phyloP scores from a whole-genome alignment of 441 rosid species.

The Euphorbia corollata region DNA sequence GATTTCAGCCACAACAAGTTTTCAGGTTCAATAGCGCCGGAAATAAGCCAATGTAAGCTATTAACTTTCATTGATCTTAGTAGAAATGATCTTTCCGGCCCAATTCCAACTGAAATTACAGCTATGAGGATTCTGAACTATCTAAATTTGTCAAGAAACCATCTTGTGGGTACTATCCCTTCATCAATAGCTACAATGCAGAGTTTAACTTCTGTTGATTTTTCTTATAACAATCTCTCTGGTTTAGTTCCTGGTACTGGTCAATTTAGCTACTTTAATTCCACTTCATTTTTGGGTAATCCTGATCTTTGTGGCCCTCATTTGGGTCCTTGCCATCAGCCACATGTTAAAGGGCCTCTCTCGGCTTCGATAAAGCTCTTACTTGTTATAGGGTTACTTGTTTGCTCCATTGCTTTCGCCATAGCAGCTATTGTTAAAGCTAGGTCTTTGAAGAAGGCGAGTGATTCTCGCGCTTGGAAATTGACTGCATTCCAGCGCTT shows the following conservation, averaged over 20 bases:
- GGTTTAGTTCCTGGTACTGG: slow-evolving; percentile 92
- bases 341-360: slow-evolving; percentile 57
- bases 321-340: slow-evolving; percentile 64
- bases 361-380: slow-evolving; percentile 86
- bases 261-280: slow-evolving; percentile 90
- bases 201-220: slow-evolving; percentile 90
- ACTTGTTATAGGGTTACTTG: slow-evolving; percentile 78
- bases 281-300: slow-evolving; percentile 86
- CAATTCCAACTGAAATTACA: slow-evolving; percentile 70
- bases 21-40: slow-evolving; percentile 57
- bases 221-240: slow-evolving; percentile 85
- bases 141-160: slow-evolving; percentile 78
- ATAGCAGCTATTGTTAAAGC: slow-evolving; percentile 85
- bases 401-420: slow-evolving; percentile 83
- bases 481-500: slow-evolving; percentile 89
- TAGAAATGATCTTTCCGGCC: slow-evolving; percentile 76
- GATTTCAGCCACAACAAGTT: slow-evolving; percentile 77
- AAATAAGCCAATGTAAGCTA: slow-evolving; percentile 80
- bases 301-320: slow-evolving; percentile 84
- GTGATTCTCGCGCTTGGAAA: slow-evolving; percentile 82
- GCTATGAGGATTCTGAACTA: slow-evolving; percentile 81
- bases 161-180: slow-evolving; percentile 70
- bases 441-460: slow-evolving; percentile 72
- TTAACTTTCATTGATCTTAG: slow-evolving; percentile 82
- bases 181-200: slow-evolving; percentile 74